These are phyloP conservation scores for Filobasidium floriforme DNA, from an alignment of 768 basidiomycete species.

Conservation along the genomic window DNA sequence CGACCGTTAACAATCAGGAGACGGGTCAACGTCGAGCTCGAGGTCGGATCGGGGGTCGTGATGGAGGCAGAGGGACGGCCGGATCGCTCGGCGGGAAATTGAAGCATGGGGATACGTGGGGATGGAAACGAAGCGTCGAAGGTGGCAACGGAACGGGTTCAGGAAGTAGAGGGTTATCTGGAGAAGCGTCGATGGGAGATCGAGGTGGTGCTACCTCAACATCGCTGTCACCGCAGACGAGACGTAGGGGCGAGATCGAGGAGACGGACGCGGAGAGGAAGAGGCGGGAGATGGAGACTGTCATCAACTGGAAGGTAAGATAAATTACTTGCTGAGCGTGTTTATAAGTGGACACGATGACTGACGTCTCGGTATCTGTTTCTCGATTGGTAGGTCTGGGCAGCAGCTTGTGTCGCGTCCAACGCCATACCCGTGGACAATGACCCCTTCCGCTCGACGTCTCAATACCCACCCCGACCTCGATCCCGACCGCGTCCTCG, in stretches of 20 bases:
- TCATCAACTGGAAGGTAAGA: slow-evolving; percentile 18
- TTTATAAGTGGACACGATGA: background rate
- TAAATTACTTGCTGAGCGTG: too few relatives aligned
- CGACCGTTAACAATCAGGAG: too few relatives aligned
- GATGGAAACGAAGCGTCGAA: too few relatives aligned
- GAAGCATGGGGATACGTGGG: too few relatives aligned
- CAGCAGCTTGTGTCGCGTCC: slow-evolving; percentile 17
- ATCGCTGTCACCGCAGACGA: background rate
- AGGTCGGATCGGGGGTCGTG: too few relatives aligned
- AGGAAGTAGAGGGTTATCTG: too few relatives aligned
- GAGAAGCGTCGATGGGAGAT: too few relatives aligned
- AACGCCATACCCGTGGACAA: slow-evolving; percentile 4
- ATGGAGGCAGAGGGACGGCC: too few relatives aligned
- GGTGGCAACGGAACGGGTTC: too few relatives aligned
- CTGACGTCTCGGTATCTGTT: background rate
- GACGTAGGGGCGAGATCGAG: background rate
- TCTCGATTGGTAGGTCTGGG: slow-evolving; percentile 14
- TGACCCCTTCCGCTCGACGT: background rate
- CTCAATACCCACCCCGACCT: background rate
- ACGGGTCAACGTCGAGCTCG: too few relatives aligned
- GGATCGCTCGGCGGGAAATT: too few relatives aligned
- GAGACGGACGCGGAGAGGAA: slow-evolving; percentile 18
- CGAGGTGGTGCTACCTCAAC: background rate
- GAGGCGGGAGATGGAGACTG: slow-evolving; percentile 16
- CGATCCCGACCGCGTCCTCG: background rate